phyloP scores from a whole-genome alignment of 768 basidiomycete genomes.

The Trametes meyenii region DNA sequence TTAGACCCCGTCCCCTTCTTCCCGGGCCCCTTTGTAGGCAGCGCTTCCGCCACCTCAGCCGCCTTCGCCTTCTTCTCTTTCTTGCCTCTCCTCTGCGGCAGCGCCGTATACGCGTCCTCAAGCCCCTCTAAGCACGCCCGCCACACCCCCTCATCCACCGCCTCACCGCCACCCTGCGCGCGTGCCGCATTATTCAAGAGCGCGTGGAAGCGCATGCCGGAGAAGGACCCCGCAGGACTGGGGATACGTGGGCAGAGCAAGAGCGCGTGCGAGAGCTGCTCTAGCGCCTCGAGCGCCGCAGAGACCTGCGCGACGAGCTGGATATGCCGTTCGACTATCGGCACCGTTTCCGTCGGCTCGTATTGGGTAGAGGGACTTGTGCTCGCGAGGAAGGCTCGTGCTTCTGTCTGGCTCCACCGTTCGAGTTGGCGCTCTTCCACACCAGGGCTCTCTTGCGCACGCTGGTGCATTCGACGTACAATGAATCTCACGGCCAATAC shows the following conservation, averaged over 20 bases:
- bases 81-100: conserved; percentile 39
- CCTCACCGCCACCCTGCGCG: conserved; percentile 10
- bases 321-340: conserved; percentile 60
- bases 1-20: conserved; percentile 27
- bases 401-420: conserved; percentile 70
- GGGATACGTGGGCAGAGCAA: conserved; percentile 54
- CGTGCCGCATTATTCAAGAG: conserved; percentile 41
- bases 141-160: conserved; percentile 45
- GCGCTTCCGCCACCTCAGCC: conserved; percentile 2
- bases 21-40: conserved; percentile 25
- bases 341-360: conserved; percentile 29
- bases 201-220: conserved; percentile 62
- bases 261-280: conserved; percentile 62
- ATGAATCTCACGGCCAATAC: conserved; percentile 70
- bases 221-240: conserved; percentile 51
- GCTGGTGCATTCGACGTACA: conserved; percentile 48
- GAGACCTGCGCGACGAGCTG: conserved; percentile 70
- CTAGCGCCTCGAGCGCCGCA: conserved; percentile 60
- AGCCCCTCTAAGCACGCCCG: conserved; percentile 50
- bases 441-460: conserved; percentile 50
- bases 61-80: conserved; percentile 43
- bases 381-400: conserved; percentile 57
- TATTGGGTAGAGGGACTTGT: conserved; percentile 33
- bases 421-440: conserved; percentile 66
- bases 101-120: conserved; percentile 48